Evolutionary conservation across 495 filamentous ascomycete species (phyloP), one percentile per base, ranked within the genome.

Genomic region (Neurospora sp.): DNA sequence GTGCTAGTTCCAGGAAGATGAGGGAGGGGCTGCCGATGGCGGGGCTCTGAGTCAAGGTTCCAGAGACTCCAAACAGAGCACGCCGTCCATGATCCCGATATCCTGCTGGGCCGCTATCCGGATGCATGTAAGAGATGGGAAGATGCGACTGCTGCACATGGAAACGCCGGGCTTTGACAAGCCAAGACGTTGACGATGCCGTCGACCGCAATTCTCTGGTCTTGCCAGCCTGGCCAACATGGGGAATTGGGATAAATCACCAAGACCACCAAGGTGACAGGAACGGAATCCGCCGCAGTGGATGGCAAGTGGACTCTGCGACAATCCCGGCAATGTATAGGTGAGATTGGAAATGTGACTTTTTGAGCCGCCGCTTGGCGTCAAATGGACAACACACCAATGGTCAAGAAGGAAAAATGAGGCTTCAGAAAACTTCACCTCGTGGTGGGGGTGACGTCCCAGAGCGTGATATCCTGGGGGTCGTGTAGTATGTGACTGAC

Each of bases 1-100:
- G 71, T 72, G 46, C 42, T 72, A 38, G 59, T 48, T 72, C 71
- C 46, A 66, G 44, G 62, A 44, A 66, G 71, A 72, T 72, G 18
- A n/a, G 39, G 23, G 59, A 40, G 39, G 48, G 71, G 46, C 37
- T 59, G 71, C 66, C 8, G 35, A 78, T 76, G 73, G 76, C 76
- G 75, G 76, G 76, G 75, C 66, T 75, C 62, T 72, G 74, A 75
- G 70, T 77, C 74, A 73, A 77, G 48, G 11, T 37, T 62, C 20
- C 54, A 62, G 27, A 42, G 39, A 71, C 39, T 46, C n/a, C 27
- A 40, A 54, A 18, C 70, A 42, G 31, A 39, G 35, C 14, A 59
- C 70, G 39, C 39, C 14, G 23, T 39, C 70, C 20, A 35, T 71
- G 31, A 46, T 39, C 39, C 38, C 44, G 39, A 46, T 35, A 10